phyloP scores from a whole-genome alignment of 768 basidiomycete genomes.

The Goffeauzyma gilvescens region DNA sequence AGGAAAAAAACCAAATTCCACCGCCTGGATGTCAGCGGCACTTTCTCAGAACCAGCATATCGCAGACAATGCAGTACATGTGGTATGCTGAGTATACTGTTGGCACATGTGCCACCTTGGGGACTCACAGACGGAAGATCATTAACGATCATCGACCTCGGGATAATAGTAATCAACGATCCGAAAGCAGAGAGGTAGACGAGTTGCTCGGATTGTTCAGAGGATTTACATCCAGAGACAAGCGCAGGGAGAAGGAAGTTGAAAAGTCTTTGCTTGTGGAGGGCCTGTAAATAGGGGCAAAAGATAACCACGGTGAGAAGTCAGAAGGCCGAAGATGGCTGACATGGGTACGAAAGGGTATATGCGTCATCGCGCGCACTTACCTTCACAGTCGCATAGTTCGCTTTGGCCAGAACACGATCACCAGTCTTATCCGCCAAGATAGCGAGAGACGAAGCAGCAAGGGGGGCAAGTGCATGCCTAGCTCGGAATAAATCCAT shows the following conservation, averaged over 20 bases:
- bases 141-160: slow-evolving; percentile 51
- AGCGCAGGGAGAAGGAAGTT: slow-evolving; percentile 52
- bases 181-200: slow-evolving; percentile 69
- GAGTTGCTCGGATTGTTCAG: slow-evolving; percentile 35
- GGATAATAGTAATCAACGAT: slow-evolving; percentile 58
- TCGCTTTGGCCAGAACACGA: slow-evolving; percentile 50
- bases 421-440: slow-evolving; percentile 43
- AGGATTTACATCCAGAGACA: slow-evolving; percentile 43
- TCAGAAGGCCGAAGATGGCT: no score
- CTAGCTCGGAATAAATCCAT: slow-evolving; percentile 44
- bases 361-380: no score
- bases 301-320: slow-evolving; percentile 1
- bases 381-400: slow-evolving; percentile 63
- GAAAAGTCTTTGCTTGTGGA: slow-evolving; percentile 41
- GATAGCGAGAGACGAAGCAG: slow-evolving; percentile 55
- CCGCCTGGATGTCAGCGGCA: no score
- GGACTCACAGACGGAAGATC: slow-evolving; percentile 41
- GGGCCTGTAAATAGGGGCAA: slow-evolving; percentile 19
- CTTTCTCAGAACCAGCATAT: no score
- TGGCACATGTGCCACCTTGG: no score
- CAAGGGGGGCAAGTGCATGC: slow-evolving; percentile 44
- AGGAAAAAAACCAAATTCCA: no score
- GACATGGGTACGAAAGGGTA: no score
- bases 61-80: no score
- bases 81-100: no score